Conservation (phyloP, 2,329 filamentous ascomycete species). For the Elsinoe perseae region DNA sequence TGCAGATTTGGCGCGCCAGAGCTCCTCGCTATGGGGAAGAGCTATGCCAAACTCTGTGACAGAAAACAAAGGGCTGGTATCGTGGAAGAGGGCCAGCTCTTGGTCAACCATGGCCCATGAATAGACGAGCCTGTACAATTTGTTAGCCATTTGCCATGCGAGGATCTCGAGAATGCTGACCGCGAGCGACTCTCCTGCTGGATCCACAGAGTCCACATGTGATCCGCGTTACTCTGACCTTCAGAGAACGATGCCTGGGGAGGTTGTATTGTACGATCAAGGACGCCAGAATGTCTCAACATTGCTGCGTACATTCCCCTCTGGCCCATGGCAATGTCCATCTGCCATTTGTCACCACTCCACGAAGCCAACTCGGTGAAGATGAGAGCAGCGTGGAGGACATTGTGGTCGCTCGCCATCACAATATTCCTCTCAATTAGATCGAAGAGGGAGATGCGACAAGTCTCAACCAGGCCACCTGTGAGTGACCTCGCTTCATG, state of each 20-base stretch:
- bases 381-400: constrained; percentile 57
- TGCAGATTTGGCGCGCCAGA: constrained; percentile 55
- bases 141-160: constrained; percentile 26
- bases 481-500: constrained; percentile 58
- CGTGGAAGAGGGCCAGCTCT: constrained; percentile 60
- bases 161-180: constrained; percentile 26
- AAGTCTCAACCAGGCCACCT: constrained; percentile 61
- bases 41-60: constrained; percentile 58
- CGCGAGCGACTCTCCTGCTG: constrained; percentile 49
- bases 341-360: constrained; percentile 71
- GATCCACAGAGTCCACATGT: constrained; percentile 58
- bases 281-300: constrained; percentile 60
- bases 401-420: constrained; percentile 56
- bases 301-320: constrained; percentile 66
- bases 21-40: constrained; percentile 54
- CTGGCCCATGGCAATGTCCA: constrained; percentile 69
- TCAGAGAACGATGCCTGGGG: constrained; percentile 38
- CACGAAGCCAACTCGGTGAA: constrained; percentile 62
- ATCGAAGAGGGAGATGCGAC: constrained; percentile 64
- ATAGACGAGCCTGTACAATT: constrained; percentile 54
- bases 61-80: constrained; percentile 54
- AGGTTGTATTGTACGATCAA: constrained; percentile 43
- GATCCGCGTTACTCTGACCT: constrained; percentile 42
- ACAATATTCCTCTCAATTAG: constrained; percentile 64
- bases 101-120: constrained; percentile 70